Evolutionary conservation across 495 filamentous ascomycete species (phyloP).

Genomic region (Aspergillus biplanus): DNA sequence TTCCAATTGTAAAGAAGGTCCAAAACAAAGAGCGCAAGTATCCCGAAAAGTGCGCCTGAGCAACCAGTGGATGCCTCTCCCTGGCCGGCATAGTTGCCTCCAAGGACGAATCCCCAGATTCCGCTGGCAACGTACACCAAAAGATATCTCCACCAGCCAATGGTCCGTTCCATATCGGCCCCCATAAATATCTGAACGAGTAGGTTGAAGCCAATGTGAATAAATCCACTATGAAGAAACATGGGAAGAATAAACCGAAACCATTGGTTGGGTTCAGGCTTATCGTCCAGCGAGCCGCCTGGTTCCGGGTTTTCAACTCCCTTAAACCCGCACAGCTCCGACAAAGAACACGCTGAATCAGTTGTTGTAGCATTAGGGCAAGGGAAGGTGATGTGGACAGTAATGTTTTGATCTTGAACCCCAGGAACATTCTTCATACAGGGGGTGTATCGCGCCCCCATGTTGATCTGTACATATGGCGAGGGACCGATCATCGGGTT

Average conservation of each 20-base stretch:
- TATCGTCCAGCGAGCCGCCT: constrained; percentile 44
- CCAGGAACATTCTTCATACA: constrained; percentile 86
- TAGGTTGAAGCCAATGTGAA: constrained; percentile 96
- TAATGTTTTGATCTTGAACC: constrained; percentile 66
- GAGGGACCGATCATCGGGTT: constrained; percentile 98
- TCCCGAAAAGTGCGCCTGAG: constrained; percentile 87
- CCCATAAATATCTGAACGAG: constrained; percentile 86
- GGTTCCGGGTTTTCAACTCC: constrained; percentile 66
- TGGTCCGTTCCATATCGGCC: constrained; percentile 84
- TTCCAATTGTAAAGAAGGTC: constrained; percentile 93
- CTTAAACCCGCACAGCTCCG: constrained; percentile 78
- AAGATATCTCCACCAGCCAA: constrained; percentile 82
- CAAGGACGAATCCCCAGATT: constrained; percentile 95
- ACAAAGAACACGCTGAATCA: constrained; percentile 66
- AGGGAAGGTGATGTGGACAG: constrained; percentile 59
- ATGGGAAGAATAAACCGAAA: constrained; percentile 95
- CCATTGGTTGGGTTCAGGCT: constrained; percentile 82
- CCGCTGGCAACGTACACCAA: constrained; percentile 88
- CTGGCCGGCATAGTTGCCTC: constrained; percentile 85
- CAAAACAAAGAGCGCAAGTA: constrained; percentile 83
- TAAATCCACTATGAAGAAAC: constrained; percentile 88
- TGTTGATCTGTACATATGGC: constrained; percentile 86
- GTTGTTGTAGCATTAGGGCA: constrained; percentile 76
- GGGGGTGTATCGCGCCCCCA: constrained; percentile 90
- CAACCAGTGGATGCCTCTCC: constrained; percentile 83